Evolutionary conservation across 1,284 basidiomycete species (phyloP), one percentile per base, ranked within the genome.

Genomic region (Cryptococcus depauperatus): DNA sequence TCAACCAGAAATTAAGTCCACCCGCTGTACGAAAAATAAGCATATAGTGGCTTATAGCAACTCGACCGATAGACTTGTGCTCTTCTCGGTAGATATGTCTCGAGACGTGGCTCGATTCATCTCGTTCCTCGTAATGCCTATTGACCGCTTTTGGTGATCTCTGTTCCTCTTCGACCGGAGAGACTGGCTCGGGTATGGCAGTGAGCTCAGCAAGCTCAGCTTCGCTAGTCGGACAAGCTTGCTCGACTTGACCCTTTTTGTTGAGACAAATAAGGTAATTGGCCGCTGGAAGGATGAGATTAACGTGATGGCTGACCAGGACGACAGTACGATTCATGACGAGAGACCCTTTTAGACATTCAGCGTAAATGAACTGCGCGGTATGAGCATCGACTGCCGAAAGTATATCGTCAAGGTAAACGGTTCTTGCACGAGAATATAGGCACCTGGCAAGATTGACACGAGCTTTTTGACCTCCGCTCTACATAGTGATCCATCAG

Each of bases 401-500:
- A 18, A 71, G 54, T 16, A 68, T 55, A 32, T 71, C 70, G 51
- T 73, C 71, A 5, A 70, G 54, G 40, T 65, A 70, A 25, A 88
- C 76, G 29, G 88, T 79, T 48, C 83, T 80, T 0, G 84, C 78
- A 0, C 77, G 72, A 0, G 84, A 85, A 61, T 89, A 91, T 1
- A 84, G 79, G 1, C 84, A 85, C 3, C 87, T 75, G 2, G 86
- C 87, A 8, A 91, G 72, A 5, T 82, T 85, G 11, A 91, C 79
- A 16, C 88, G 80, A 27, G 86, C 86, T 75, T 85, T 64, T 47
- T 73, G 73, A 2, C 68, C 67, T 27, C 72, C 68, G 22, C 58
- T 65, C 40, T 67, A 47, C 22, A 22, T 13, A 11, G 37, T 39
- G 10, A 38, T 26, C 19, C 14, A 19, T 30, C 9, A 28, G 8